These are phyloP conservation scores for Dactylellina sp. DNA, from an alignment of 2,329 filamentous ascomycete genomes.

Conservation along the genomic window DNA sequence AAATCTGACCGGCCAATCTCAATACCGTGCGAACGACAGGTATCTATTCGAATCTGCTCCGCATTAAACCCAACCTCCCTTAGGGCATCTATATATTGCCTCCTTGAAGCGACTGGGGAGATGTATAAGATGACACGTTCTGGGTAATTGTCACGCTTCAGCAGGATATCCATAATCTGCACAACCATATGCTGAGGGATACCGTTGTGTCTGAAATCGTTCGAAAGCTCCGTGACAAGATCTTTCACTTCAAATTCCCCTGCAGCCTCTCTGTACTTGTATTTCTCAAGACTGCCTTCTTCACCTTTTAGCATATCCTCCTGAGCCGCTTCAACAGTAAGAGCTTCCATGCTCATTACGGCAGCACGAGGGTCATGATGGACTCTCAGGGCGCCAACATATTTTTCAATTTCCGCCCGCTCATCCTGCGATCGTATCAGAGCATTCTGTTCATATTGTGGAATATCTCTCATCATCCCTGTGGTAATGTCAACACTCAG, in stretches of 20 bases:
- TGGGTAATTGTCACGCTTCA: slow-evolving; percentile 60
- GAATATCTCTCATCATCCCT: slow-evolving; percentile 50
- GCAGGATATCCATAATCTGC: slow-evolving; percentile 51
- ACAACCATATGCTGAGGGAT: slow-evolving; percentile 47
- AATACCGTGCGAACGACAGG: slow-evolving; percentile 11
- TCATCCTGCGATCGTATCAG: slow-evolving; percentile 47
- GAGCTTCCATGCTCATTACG: slow-evolving; percentile 39
- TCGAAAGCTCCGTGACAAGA: slow-evolving; percentile 40
- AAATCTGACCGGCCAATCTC: slow-evolving; percentile 42
- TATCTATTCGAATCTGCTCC: slow-evolving; percentile 28
- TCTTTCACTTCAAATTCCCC: slow-evolving; percentile 22
- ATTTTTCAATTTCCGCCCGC: slow-evolving; percentile 44
- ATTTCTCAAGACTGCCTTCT: slow-evolving; percentile 39
- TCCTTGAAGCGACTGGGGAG: slow-evolving; percentile 28
- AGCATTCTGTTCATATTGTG: slow-evolving; percentile 19
- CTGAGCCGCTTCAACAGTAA: slow-evolving; percentile 41
- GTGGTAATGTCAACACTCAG: slow-evolving; percentile 53
- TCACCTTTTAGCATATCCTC: slow-evolving; percentile 40
- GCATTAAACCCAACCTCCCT: slow-evolving; percentile 28
- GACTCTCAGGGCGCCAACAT: slow-evolving; percentile 22
- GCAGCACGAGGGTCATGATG: slow-evolving; percentile 39
- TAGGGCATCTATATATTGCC: slow-evolving; percentile 30
- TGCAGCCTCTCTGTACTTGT: slow-evolving; percentile 5
- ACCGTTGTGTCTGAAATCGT: slow-evolving; percentile 50
- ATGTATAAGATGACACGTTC: slow-evolving; percentile 57